Evolutionary conservation across 2,329 filamentous ascomycete species (phyloP), one percentile per base, ranked within the genome.

Genomic region (Xylariaceae sp.): DNA sequence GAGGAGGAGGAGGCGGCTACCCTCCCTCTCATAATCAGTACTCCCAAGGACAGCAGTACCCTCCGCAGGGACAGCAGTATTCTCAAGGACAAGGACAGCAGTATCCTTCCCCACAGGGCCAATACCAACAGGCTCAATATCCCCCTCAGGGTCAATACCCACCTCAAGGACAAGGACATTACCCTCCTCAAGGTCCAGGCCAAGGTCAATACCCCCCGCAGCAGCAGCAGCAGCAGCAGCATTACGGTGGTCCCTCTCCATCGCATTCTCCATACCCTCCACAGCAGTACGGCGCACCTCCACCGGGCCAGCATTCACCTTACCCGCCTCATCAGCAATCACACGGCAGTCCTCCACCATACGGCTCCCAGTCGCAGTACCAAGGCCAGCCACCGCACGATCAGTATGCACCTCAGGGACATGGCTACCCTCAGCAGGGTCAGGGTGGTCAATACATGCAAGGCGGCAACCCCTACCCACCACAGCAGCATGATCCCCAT

Each of bases 301-400:
- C 62, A 16, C 60, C 56, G 21, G 53, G 49, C 23, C 63, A 67
- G n/a, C 62, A 66, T 36, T 62, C 64, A 1, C 55, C 65, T 21
- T 68, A 67, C 47, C 66, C 60, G 31, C 57, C 64, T 36, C 54
- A 60, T 28, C 64, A 67, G 33, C 57, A 59, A 31, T 53, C 62
- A 28, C 34, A 34, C 9, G 57, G 60, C 44, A 56, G 56, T 19
- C 57, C 57, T 16, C 62, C 60, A 16, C 53, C 40, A 11, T 45
- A 61, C 37, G 49, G 45, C 49, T 40, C 53, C n/a, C 48, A 34
- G n/a, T 54, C 55, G 39, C 58, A 45, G 2, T 58, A 61, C n/a
- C 37, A 26, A 24, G 53, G 40, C 40, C 47, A 60, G 24, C 60
- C 62, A 14, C 58, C 39, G 14, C 59, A 65, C 21, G 63, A 62